Evolutionary conservation across 345 rosid species (phyloP), one percentile per base, ranked within the genome.

Genomic region (Rhizophora mangle): DNA sequence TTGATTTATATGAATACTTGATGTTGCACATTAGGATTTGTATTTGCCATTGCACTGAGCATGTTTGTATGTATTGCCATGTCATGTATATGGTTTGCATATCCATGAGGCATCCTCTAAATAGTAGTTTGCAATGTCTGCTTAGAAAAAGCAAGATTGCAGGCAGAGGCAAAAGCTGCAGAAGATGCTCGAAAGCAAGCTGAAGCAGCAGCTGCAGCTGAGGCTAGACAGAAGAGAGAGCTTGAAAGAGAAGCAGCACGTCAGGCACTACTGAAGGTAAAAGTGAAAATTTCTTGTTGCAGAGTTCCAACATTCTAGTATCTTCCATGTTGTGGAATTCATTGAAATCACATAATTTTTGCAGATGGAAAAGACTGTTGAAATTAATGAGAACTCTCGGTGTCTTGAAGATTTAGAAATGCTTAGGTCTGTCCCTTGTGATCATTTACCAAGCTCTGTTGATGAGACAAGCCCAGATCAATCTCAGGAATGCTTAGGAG

Each of bases 281-380:
- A 66, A 24, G 15, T 20, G 61, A 60, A 34, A 3, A 13, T 36
- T 63, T 62, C 49, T 5, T 47, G 27, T n/a, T 21, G 19, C 36
- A 59, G 24, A 68, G 32, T 16, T 34, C 0, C 32, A 9, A 3
- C 6, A 7, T 22, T 56, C 7, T 24, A 34, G 13, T 8, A 6
- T 9, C 18, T 43, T 51, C 29, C 15, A 24, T 68, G 61, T 55
- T 54, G 3, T 22, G 58, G 61, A 51, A 63, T 49, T 66, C 57
- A 47, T 66, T 59, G 39, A 60, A 39, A 32, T 52, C 4, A 5
- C 8, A 7, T 55, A 63, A 52, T 61, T 24, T 67, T 18, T 78
- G 78, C 89, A 93, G 98, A 89, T 93, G 91, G 96, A 93, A 77
- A 91, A 89, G 86, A 93, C 96, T 0, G 97, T 93, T 62, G 96